phyloP scores from a whole-genome alignment of 192 early-diverging fungal genomes.

The Helicostylum pulchrum region DNA sequence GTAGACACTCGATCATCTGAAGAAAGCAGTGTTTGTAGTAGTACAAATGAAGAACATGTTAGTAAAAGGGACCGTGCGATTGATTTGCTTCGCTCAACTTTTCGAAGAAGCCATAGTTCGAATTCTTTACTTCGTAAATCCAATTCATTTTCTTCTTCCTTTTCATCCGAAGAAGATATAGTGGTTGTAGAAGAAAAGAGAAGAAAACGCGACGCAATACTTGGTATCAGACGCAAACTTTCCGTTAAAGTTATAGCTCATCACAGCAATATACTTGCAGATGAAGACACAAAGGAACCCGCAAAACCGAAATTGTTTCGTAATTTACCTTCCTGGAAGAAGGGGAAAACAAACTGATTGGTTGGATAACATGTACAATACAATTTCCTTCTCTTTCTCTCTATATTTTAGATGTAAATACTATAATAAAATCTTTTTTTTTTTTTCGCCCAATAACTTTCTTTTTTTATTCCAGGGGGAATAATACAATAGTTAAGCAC shows the following conservation, averaged over 20 bases:
- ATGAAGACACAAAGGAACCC: too few relatives aligned
- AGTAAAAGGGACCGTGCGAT: slow-evolving; percentile 8
- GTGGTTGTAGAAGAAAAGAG: background rate
- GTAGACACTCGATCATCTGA: slow-evolving; percentile 3
- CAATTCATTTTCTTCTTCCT: background rate
- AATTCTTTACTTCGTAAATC: background rate
- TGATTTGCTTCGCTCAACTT: slow-evolving; percentile 9
- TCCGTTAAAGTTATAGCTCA: background rate
- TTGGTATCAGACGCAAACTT: slow-evolving; percentile 14
- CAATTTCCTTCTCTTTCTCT: too few relatives aligned
- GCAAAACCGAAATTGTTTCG: background rate
- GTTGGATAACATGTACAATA: too few relatives aligned
- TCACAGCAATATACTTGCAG: too few relatives aligned
- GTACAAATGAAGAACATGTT: background rate
- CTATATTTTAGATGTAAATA: too few relatives aligned
- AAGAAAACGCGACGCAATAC: slow-evolving; percentile 11
- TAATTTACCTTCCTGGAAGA: slow-evolving; percentile 10
- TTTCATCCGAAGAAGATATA: background rate
- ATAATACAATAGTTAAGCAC: too few relatives aligned
- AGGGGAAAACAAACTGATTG: too few relatives aligned
- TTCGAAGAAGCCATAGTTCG: background rate
- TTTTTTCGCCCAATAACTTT: too few relatives aligned
- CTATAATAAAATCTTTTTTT: too few relatives aligned
- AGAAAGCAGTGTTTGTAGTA: background rate
- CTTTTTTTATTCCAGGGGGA: too few relatives aligned